Evolutionary conservation across 306 rosid species (phyloP), one percentile per base, ranked within the genome.

Genomic region (Citrullus mucosospermus): DNA sequence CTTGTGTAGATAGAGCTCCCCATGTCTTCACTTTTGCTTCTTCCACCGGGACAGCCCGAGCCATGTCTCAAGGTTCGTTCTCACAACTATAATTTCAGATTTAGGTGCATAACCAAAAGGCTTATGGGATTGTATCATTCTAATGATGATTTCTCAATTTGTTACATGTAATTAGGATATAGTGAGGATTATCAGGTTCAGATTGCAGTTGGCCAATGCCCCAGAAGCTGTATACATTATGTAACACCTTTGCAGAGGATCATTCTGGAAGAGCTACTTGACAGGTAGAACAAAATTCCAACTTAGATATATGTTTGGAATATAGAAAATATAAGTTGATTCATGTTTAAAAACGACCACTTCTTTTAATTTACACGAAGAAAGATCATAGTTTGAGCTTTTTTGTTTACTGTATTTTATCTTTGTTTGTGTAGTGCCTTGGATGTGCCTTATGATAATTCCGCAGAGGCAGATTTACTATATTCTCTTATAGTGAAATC

Each of bases 211-310:
- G 97, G 97, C 77, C 97, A 92, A 79, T 95, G 98, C 85, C 98
- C 97, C 32, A 89, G 93, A 83, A 91, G 87, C 77, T 95, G 98
- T 83, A 95, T 91, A 72, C 91, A 95, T 83, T 95, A 92, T 6
- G 92, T 92, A 9, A 95, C 98, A 48, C 97, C 97, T 62, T 89
- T 90, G 6, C 98, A 95, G 78, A 94, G 97, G 82, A 87, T 89
- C 78, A 79, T 94, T 75, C 79, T 94, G 72, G 96, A 94, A 87
- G 98, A 94, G 81, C 83, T 94, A 59, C 95, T 90, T 83, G 87
- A 90, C 78, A 88, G 97, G 98, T 94, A 61, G 28, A 57, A 54
- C 12, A 17, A 34, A 18, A 18, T 50, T 51, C 20, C 54, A 39
- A 28, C 48, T 72, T 59, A 55, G 12, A 61, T 25, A 69, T 43